A percentile compares a stretch with the other conserved stretches of the same genome.
Conservation (phyloP, 768 basidiomycete genomes). For the Pholiota molesta region DNA sequence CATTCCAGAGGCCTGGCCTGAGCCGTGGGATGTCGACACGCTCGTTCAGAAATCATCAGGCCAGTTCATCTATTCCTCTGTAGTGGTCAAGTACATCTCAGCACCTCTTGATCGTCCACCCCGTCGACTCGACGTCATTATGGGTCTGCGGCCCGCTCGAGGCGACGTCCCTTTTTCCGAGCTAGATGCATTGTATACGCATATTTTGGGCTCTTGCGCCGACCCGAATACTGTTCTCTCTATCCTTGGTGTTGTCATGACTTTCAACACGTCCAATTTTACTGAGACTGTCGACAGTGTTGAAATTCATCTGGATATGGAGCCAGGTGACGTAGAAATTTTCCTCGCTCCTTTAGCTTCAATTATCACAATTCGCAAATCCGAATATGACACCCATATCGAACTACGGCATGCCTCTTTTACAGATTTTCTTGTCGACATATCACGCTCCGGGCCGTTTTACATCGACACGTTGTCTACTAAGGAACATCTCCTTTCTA, state of each 20-base stretch:
- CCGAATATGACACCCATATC: neutral
- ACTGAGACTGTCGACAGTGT: neutral
- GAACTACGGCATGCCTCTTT: neutral
- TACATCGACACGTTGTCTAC: neutral
- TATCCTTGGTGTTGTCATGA: neutral
- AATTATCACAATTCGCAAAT: neutral
- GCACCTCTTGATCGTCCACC: slow-evolving; percentile 12
- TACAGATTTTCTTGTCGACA: neutral
- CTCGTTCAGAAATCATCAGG: slow-evolving; percentile 21
- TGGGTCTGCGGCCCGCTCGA: slow-evolving; percentile 2
- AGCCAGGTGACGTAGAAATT: neutral
- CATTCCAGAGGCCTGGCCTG: slow-evolving; percentile 20
- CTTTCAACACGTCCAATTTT: too few relatives aligned
- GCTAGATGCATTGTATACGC: slow-evolving; percentile 20
- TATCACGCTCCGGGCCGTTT: neutral
- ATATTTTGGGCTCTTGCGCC: slow-evolving; percentile 6
- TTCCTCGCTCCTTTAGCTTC: neutral
- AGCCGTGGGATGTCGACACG: slow-evolving; percentile 2
- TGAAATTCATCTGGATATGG: neutral
- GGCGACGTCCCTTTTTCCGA: slow-evolving; percentile 16
- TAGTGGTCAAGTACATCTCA: slow-evolving; percentile 14
- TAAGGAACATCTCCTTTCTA: neutral
- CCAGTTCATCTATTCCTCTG: slow-evolving; percentile 23
- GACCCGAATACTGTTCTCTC: neutral
- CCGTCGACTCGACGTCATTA: slow-evolving; percentile 15